phyloP scores from a whole-genome alignment of 805 yeast species.

The Ogataea corticis region DNA sequence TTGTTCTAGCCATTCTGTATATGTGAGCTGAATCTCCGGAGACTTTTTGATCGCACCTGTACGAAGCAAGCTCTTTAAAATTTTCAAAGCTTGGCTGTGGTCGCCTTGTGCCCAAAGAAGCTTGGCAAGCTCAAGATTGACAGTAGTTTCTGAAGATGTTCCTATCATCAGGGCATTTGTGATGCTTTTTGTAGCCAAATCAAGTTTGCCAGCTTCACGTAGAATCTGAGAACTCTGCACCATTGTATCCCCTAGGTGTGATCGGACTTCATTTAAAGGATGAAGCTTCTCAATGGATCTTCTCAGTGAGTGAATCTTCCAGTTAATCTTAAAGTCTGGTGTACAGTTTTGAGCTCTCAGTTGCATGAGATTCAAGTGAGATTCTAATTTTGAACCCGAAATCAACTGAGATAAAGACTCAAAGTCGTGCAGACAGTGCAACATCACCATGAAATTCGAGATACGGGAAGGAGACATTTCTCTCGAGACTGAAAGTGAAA shows the following conservation, averaged over 20 bases:
- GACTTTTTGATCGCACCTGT: constrained; percentile 17
- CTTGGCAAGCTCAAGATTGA: constrained; percentile 76
- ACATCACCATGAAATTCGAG: constrained; percentile 46
- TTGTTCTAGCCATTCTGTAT: constrained; percentile 84
- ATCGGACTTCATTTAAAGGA: constrained; percentile 23
- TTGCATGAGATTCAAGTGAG: constrained; percentile 19
- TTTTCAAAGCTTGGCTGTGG: constrained; percentile 76
- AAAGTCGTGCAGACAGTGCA: constrained; percentile 67
- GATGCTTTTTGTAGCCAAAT: constrained; percentile 68
- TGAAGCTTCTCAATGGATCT: constrained; percentile 36
- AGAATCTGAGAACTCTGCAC: constrained; percentile 63
- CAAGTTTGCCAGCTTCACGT: constrained; percentile 65
- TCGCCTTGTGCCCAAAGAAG: constrained; percentile 90
- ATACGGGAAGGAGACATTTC: constrained; percentile 53
- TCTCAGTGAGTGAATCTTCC: constrained; percentile 48
- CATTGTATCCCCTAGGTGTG: constrained; percentile 51
- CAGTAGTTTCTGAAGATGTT: constrained; percentile 36
- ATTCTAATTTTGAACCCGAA: constrained; percentile 15
- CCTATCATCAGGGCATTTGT: constrained; percentile 56
- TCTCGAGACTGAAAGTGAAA: constrained; percentile 49
- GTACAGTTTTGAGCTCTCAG: constrained; percentile 27
- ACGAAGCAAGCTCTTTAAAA: constrained; percentile 46
- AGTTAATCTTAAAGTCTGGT: constrained; percentile 43
- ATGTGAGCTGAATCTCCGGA: constrained; percentile 60
- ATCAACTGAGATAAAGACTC: constrained; percentile 36